Conservation (phyloP, 2,329 filamentous ascomycete species). For the Colletotrichum camelliae region DNA sequence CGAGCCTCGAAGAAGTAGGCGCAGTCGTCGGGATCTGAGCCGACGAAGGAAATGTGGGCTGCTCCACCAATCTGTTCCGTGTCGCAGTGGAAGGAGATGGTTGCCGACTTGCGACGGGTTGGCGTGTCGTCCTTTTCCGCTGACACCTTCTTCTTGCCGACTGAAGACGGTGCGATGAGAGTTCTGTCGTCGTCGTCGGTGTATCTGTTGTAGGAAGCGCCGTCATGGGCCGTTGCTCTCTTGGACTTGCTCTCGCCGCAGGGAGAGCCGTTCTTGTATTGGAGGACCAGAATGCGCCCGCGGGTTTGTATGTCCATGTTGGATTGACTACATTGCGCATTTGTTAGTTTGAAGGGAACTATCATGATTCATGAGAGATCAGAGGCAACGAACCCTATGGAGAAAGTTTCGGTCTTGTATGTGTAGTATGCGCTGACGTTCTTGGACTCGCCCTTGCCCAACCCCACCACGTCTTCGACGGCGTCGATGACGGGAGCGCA, state of each 20-base stretch:
- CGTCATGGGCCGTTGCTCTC: constrained; percentile 30
- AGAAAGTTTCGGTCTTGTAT: constrained; percentile 69
- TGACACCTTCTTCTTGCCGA: constrained; percentile 27
- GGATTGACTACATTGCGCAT: constrained; percentile 50
- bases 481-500: constrained; percentile 77
- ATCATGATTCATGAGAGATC: not conserved
- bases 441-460: constrained; percentile 65
- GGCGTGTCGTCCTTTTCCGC: constrained; percentile 38
- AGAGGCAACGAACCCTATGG: constrained; percentile 70
- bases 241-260: constrained; percentile 60
- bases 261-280: constrained; percentile 79
- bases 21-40: constrained; percentile 84
- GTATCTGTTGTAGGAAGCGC: constrained; percentile 28
- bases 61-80: constrained; percentile 73
- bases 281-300: constrained; percentile 77
- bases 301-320: constrained; percentile 60
- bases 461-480: constrained; percentile 66
- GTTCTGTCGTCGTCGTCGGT: constrained; percentile 40
- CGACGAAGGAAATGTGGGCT: constrained; percentile 83
- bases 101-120: constrained; percentile 73
- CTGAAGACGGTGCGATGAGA: constrained; percentile 26
- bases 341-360: not conserved
- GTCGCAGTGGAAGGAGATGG: constrained; percentile 94
- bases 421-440: constrained; percentile 84
- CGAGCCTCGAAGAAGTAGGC: constrained; percentile 95